phyloP scores from a whole-genome alignment of 306 rosid genomes.

The Prunus dulcis region DNA sequence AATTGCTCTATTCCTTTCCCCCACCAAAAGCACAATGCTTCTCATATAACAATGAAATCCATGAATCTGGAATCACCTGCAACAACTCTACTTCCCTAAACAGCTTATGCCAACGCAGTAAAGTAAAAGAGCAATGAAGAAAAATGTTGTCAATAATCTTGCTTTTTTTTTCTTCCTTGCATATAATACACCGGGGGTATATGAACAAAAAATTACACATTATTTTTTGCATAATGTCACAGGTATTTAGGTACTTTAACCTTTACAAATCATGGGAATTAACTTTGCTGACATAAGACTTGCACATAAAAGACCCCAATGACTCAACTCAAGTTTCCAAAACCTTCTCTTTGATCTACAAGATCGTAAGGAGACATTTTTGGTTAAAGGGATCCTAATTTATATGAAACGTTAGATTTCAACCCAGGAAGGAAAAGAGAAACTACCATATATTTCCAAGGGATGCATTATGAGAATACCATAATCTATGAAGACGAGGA shows the following conservation, averaged over 20 bases:
- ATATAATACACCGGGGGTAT: no score
- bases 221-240: background rate
- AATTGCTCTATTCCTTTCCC: background rate
- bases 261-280: background rate
- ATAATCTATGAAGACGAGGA: background rate
- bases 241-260: background rate
- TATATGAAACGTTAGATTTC: background rate
- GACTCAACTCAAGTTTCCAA: background rate
- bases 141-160: background rate
- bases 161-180: background rate
- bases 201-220: background rate
- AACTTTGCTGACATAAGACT: background rate
- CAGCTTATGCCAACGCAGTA: background rate
- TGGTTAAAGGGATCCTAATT: background rate
- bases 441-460: background rate
- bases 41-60: background rate
- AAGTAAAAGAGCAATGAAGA: background rate
- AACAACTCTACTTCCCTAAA: background rate
- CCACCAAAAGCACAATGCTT: background rate
- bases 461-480: background rate
- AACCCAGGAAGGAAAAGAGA: background rate
- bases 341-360: background rate
- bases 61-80: background rate
- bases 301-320: background rate
- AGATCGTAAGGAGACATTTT: background rate